Evolutionary conservation across 495 filamentous ascomycete genomes (phyloP), one percentile per base, ranked within the genome.

Genomic region (Neurospora terricola): DNA sequence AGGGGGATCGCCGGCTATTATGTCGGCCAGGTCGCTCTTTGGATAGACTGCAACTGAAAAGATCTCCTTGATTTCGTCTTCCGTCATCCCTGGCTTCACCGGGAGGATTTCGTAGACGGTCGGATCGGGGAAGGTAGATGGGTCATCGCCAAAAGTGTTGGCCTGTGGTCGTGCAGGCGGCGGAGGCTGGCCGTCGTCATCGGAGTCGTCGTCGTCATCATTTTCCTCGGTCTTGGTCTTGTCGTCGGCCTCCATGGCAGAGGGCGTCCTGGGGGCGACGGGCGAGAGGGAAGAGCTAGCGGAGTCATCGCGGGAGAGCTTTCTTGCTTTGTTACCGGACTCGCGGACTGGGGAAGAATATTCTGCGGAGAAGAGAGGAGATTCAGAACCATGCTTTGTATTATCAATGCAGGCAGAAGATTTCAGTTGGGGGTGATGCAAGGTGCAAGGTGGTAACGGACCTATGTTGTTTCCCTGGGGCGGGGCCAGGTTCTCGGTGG

Each of bases 41-140:
- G 96, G 96, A 78, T 96, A 99, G 6, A 85, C 82, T 8, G 92
- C 88, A 8, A 99, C 96, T 14, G 92, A 92, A 81, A 92, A 97
- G 54, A 98, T 93, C 74, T 93, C 88, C 73, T 90, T 91, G 80
- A 91, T 92, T 74, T 95, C 91, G 6, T 94, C 92, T 74, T 94
- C 90, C 5, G 87, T 87, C 90, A 95, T 96, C 54, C 87, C 90
- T 4, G 88, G 85, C 6, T 85, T 87, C 10, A 94, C 84, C 1
- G 91, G 86, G 16, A 91, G 90, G 72, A 99, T 97, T 72, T 98
- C 91, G 82, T 99, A 99, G 69, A 98, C 86, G 43, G 94, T 98
- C 0, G 94, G 93, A 78, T 99, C 96, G 75, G 93, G 91, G 75
- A 94, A 97, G 23, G 89, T 92, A n/a, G 92, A 90, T 0, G 94